Conservation (phyloP, 2,329 filamentous ascomycete genomes). For the Botrytis sinoallii region DNA sequence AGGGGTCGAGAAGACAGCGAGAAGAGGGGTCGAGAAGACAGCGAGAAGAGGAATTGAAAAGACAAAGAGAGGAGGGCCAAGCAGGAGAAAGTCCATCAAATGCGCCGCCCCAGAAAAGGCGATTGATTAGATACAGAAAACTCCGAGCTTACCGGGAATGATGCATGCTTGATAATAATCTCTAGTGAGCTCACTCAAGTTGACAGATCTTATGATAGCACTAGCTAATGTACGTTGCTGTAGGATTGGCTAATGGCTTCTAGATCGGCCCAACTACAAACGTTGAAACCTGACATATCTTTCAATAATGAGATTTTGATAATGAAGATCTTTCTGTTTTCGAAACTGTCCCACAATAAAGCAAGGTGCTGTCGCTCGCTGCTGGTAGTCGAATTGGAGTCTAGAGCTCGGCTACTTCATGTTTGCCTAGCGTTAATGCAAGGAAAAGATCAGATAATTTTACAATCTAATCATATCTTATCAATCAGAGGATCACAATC, state of each 20-base stretch:
- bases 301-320: neutral
- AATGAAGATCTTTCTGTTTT: neutral
- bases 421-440: neutral
- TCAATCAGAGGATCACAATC: neutral
- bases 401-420: neutral
- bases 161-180: neutral
- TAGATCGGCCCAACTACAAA: neutral
- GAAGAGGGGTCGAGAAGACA: neutral
- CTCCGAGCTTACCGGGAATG: slow-evolving; percentile 6
- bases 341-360: neutral
- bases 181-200: neutral
- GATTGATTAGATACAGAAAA: slow-evolving; percentile 1
- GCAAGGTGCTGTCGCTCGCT: too few species aligned
- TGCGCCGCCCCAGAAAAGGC: neutral
- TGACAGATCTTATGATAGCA: neutral
- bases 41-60: neutral
- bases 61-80: neutral
- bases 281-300: neutral
- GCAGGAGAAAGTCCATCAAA: neutral
- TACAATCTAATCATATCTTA: slow-evolving; percentile 9
- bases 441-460: neutral
- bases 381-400: neutral
- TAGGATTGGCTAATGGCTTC: neutral
- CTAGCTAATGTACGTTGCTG: neutral
- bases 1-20: neutral